Base-by-base conservation (phyloP, 2,329 filamentous ascomycete species). In the Botrytis fabae region DNA sequence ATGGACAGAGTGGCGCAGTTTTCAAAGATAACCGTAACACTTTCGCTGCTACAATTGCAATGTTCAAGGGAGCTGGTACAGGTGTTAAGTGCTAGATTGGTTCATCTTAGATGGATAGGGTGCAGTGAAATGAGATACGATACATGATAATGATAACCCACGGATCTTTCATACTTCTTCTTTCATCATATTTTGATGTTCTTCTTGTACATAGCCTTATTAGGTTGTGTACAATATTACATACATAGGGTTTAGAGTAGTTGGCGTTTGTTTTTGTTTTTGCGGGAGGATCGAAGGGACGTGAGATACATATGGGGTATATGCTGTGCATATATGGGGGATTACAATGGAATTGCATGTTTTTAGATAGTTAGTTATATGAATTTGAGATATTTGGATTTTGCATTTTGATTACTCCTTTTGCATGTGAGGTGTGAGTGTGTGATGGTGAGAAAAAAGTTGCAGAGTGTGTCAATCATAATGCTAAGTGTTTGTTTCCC, bases 21-120 rank as follows among this genome's bases (percentile, higher is more conserved):
- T 88, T 90, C 76, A 82, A 81, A 69, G 88, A 91, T 80, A 92
- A 92, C 82, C 84, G 87, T 72, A 91, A 89, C 81, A 89, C 85
- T 77, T 92, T 90, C 79, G 91, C 89, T 77, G 88, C 88, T 7
- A 88, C 89, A 40, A 82, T 92, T 73, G 87, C 88, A 40, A 78
- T 85, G 68, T 90, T 90, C 60, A 69, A 75, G 40, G 16, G 48
- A 57, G 63, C 64, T 64, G 74, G 66, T 42, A 72, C 46, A 4
- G 59, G 57, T 46, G 51, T 48, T 44, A 64, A 71, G 69, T 46
- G 70, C n/a, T 71, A 66, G 16, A 20, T 35, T 61, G 28, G 4
- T 46, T 61, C 10, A 28, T 44, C 12, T 68, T 10, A 28, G n/a
- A 22, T 57, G 35, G 48, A 40, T 57, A n/a, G 22, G 35, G 18